Evolutionary conservation across 1,284 basidiomycete species (phyloP), one percentile per base, ranked within the genome.

Genomic region (Naganishia albida): DNA sequence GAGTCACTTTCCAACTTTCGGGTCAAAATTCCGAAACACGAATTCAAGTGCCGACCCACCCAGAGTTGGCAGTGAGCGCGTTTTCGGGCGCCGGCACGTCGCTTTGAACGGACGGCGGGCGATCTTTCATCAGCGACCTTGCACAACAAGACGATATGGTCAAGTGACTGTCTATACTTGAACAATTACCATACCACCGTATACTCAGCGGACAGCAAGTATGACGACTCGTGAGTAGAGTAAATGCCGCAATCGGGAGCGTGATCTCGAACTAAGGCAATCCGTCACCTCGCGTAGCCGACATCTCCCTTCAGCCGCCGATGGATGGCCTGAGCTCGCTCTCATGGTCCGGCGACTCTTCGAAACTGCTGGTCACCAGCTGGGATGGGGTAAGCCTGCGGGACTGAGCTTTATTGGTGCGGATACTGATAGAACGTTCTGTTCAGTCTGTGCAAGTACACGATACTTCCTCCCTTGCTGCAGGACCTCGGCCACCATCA

Each of bases 281-380:
- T 10, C 51, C 51, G 25, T 46, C 25, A 40, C 50, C 34, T 43
- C 15, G 10, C 44, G 7, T 49, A 42, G 42, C 60, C 46, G 78
- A 80, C 65, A 67, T 74, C 25, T 69, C 73, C 8, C 73, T 80
- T n/a, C 77, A 78, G 7, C 86, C 90, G 0, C 91, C 91, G 0
- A 86, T 89, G 71, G 93, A 96, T 79, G 89, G 88, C 70, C 85
- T 95, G 65, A 89, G 91, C 2, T 82, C 86, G 54, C 80, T 95
- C 25, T 83, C 84, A 43, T 96, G 89, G 79, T 91, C 91, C n/a
- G 88, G 91, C 0, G 84, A 88, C 73, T 86, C 90, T 4, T 83
- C 88, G 67, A 86, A 88, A 26, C 80, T 96, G 1, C 80, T 94
- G 2, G 88, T 88, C 20, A 86, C 89, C 12, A 88, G 89, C 66